phyloP scores from a whole-genome alignment of 1,284 basidiomycete genomes.

The Vanrija sp. region DNA sequence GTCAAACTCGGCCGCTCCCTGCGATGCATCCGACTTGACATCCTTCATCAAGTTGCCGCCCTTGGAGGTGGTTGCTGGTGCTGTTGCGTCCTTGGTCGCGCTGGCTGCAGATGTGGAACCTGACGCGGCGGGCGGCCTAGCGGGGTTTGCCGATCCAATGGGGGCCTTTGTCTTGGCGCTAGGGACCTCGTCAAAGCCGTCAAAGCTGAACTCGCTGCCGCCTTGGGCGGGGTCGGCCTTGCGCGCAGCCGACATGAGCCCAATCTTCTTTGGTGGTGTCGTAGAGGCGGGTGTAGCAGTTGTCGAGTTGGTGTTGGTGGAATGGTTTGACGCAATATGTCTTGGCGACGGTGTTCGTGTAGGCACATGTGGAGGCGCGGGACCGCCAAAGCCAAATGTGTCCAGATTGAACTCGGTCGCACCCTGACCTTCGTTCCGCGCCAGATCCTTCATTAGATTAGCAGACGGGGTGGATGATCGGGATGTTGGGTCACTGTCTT shows the following conservation, averaged over 20 bases:
- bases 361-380: background rate
- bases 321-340: no score
- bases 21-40: background rate
- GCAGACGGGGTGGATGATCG: conserved; percentile 56
- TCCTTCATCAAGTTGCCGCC: background rate
- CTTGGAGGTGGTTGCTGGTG: background rate
- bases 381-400: conserved; percentile 32
- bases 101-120: background rate
- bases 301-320: no score
- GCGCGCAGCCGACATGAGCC: background rate
- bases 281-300: background rate
- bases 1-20: background rate
- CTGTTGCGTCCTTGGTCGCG: no score
- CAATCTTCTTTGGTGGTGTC: background rate
- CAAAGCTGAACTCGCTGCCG: background rate
- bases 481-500: background rate
- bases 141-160: background rate
- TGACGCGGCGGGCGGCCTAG: background rate
- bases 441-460: conserved; percentile 58
- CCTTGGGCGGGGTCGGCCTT: background rate
- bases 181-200: background rate
- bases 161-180: background rate
- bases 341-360: no score
- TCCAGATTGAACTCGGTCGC: conserved; percentile 47
- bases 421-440: conserved; percentile 44